phyloP scores from a whole-genome alignment of 129 eudicot genomes.

The Lactuca saligna region DNA sequence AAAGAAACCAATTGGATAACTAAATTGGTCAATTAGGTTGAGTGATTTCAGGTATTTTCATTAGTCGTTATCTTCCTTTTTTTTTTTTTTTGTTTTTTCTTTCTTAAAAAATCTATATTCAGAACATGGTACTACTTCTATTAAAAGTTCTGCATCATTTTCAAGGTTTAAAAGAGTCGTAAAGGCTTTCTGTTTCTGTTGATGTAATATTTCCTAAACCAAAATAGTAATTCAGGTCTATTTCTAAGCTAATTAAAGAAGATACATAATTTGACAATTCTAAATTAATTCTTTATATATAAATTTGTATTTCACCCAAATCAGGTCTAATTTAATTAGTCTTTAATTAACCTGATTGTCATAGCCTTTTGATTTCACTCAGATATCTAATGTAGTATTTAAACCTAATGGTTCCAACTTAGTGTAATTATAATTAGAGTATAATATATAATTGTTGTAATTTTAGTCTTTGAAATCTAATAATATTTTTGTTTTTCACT shows the following conservation, averaged over 20 bases:
- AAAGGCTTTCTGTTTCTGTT: neutral
- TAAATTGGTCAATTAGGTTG: neutral
- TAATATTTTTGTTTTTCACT: neutral
- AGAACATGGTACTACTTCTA: constrained; percentile 7
- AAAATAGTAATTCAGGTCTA: neutral
- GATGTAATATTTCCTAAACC: constrained; percentile 1
- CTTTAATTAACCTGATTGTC: no score
- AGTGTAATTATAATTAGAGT: no score
- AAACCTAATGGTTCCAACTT: no score
- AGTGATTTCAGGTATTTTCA: neutral
- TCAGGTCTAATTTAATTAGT: neutral
- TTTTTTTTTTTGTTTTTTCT: neutral
- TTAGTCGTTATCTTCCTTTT: neutral
- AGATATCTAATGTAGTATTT: neutral
- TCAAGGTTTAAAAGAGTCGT: neutral
- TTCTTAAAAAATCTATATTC: neutral
- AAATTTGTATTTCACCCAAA: neutral
- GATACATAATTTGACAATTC: neutral
- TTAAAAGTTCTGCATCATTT: neutral
- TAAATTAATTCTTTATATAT: no score
- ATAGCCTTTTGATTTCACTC: neutral
- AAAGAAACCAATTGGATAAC: neutral
- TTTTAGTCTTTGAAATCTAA: neutral
- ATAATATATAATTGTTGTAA: no score
- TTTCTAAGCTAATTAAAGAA: neutral